A percentile compares a stretch with the other conserved stretches of the same genome.
These are phyloP conservation scores for Diaporthe helianthi DNA, from an alignment of 2,329 filamentous ascomycete species.

Conservation along the genomic window DNA sequence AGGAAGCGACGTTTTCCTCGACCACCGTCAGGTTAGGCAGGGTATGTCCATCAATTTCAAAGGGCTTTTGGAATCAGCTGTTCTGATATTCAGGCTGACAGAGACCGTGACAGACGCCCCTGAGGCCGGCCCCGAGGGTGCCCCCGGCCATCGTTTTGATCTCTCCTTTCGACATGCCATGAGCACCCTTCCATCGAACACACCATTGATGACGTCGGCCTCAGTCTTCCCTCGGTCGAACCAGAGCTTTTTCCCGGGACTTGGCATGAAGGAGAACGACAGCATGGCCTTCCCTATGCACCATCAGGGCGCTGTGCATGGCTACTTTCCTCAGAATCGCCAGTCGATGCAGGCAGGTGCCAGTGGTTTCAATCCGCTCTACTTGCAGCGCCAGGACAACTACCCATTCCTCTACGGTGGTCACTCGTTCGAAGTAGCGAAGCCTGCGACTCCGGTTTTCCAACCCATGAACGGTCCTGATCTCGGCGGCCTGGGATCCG, in stretches of 20 bases:
- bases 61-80: background rate
- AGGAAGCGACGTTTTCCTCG: conserved; percentile 24
- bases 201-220: conserved; percentile 24
- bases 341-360: conserved; percentile 30
- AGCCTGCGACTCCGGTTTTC: conserved; percentile 17
- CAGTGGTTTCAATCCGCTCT: conserved; percentile 45
- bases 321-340: conserved; percentile 24
- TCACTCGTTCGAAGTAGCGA: conserved; percentile 18
- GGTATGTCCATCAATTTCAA: background rate
- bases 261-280: conserved; percentile 38
- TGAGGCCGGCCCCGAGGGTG: background rate
- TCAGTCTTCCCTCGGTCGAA: conserved; percentile 18
- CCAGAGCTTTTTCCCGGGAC: conserved; percentile 1
- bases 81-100: background rate
- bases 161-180: conserved; percentile 26
- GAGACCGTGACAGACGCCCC: background rate
- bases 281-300: conserved; percentile 35
- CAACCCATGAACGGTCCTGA: conserved; percentile 11
- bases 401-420: conserved; percentile 30
- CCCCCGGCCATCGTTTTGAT: background rate
- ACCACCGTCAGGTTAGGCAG: conserved; percentile 4
- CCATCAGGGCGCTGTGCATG: background rate
- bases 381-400: conserved; percentile 42
- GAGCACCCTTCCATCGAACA: conserved; percentile 32
- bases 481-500: conserved; percentile 13